These are phyloP conservation scores for Fragilaria crotonensis DNA, from an alignment of 108 stramenopile genomes.

Conservation along the genomic window DNA sequence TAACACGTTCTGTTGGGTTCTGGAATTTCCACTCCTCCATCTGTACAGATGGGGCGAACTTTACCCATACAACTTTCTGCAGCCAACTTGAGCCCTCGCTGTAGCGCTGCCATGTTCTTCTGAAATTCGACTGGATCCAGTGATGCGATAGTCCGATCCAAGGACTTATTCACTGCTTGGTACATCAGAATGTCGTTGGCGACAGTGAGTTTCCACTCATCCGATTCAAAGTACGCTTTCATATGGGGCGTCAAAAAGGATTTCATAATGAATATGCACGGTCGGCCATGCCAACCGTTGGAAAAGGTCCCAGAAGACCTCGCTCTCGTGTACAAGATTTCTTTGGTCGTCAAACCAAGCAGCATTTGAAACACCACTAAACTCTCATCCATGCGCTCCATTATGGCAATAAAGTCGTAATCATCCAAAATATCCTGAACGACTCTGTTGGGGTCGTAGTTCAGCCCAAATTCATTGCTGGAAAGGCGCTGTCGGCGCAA, in stretches of 20 bases:
- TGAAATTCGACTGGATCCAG: not conserved
- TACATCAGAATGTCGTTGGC: slow-evolving; percentile 3
- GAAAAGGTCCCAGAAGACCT: slow-evolving; percentile 6
- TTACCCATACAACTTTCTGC: slow-evolving; percentile 1
- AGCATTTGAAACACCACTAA: slow-evolving; percentile 24
- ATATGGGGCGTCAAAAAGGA: not conserved
- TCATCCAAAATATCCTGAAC: slow-evolving; percentile 14
- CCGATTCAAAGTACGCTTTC: slow-evolving; percentile 2
- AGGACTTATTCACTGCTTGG: slow-evolving; percentile 17
- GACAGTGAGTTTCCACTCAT: slow-evolving; percentile 3
- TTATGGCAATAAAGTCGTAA: slow-evolving; percentile 6
- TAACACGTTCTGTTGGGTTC: slow-evolving; percentile 13
- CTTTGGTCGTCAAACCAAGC: slow-evolving; percentile 8
- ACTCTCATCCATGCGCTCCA: slow-evolving; percentile 27
- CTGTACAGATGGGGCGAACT: slow-evolving; percentile 12
- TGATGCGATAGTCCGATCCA: slow-evolving; percentile 22
- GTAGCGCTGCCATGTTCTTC: not conserved
- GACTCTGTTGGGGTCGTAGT: not conserved
- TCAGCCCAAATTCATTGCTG: slow-evolving; percentile 2
- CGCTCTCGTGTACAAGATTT: slow-evolving; percentile 2
- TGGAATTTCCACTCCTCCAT: slow-evolving; percentile 6
- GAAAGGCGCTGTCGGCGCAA: not conserved
- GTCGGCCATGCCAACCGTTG: not conserved
- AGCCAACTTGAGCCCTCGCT: not conserved
- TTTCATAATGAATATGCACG: slow-evolving; percentile 1